These are phyloP conservation scores for Claviceps pusilla DNA, from an alignment of 2,329 filamentous ascomycete species.

Conservation along the genomic window DNA sequence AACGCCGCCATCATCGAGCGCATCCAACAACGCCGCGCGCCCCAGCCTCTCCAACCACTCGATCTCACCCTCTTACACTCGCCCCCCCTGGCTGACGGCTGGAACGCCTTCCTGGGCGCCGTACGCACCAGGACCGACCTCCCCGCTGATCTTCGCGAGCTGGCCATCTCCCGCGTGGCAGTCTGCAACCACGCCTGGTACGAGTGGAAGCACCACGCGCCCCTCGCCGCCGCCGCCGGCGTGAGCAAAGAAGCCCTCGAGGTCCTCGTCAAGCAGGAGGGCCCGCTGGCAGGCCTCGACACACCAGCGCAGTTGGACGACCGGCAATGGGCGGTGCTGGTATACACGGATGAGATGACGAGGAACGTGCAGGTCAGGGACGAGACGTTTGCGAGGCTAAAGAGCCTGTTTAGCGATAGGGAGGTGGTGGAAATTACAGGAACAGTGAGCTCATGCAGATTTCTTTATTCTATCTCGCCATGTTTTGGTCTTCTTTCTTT, in stretches of 20 bases:
- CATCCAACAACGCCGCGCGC: too few species aligned
- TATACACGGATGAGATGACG: constrained; percentile 55
- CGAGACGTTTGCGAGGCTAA: constrained; percentile 49
- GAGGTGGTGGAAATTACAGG: too few species aligned
- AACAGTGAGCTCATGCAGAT: too few species aligned
- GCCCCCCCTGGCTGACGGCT: constrained; percentile 59
- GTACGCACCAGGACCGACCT: constrained; percentile 40
- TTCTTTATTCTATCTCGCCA: too few species aligned
- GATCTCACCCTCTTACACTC: constrained; percentile 49
- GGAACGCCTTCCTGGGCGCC: constrained; percentile 55
- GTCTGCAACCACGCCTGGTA: constrained; percentile 71
- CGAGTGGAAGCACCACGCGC: constrained; percentile 69
- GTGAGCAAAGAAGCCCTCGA: constrained; percentile 37
- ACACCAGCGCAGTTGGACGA: constrained; percentile 19
- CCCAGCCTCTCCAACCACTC: constrained; percentile 24
- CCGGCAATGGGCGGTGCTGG: constrained; percentile 51
- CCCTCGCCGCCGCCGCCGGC: constrained; percentile 45
- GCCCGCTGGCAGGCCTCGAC: constrained; percentile 20
- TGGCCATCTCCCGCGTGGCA: constrained; percentile 69
- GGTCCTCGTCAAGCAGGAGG: constrained; percentile 19
- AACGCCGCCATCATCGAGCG: neutral
- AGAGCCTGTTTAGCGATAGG: constrained; percentile 11
- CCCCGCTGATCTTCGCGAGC: constrained; percentile 48
- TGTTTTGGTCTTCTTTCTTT: constrained; percentile 28
- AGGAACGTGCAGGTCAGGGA: constrained; percentile 54